phyloP scores from a whole-genome alignment of 352 stramenopile genomes.

The Nothophytophthora sp. region DNA sequence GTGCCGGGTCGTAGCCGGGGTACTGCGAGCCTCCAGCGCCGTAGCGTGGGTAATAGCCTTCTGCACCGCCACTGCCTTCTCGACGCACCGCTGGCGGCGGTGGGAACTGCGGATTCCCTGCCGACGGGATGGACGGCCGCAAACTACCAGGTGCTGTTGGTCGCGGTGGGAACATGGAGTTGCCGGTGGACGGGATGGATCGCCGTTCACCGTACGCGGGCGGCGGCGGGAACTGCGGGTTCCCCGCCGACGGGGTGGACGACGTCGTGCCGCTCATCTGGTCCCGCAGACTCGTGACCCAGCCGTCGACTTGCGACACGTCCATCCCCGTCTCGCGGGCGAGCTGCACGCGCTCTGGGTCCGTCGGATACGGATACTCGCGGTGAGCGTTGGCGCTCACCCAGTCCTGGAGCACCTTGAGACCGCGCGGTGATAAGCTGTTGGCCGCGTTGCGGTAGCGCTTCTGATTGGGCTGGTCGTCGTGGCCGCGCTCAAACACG shows the following conservation, averaged over 20 bases:
- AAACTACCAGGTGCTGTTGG: slow-evolving; percentile 24
- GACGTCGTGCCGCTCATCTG: slow-evolving; percentile 34
- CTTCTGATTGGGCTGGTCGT: too few species aligned
- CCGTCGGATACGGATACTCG: slow-evolving; percentile 65
- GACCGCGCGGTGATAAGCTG: slow-evolving; percentile 57
- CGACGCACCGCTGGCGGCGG: slow-evolving; percentile 52
- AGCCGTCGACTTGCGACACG: slow-evolving; percentile 82
- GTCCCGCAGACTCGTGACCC: slow-evolving; percentile 80
- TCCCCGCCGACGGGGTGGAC: slow-evolving; percentile 63
- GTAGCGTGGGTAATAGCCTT: slow-evolving; percentile 36
- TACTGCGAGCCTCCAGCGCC: slow-evolving; percentile 15
- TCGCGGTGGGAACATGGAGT: slow-evolving; percentile 75
- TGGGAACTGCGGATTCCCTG: slow-evolving; percentile 57
- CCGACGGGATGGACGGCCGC: slow-evolving; percentile 53
- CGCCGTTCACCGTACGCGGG: slow-evolving; percentile 51
- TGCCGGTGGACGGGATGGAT: slow-evolving; percentile 66
- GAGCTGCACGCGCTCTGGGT: slow-evolving; percentile 75
- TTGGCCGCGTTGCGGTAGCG: slow-evolving; percentile 47
- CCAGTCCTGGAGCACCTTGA: slow-evolving; percentile 84
- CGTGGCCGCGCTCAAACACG: slow-evolving; percentile 43
- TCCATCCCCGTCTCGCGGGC: slow-evolving; percentile 74
- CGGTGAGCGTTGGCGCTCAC: slow-evolving; percentile 58
- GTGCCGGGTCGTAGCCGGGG: slow-evolving; percentile 31
- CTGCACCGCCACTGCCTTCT: slow-evolving; percentile 26
- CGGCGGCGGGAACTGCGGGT: slow-evolving; percentile 58